Base-by-base conservation (phyloP, 495 filamentous ascomycete species). In the Cercophora scortea region DNA sequence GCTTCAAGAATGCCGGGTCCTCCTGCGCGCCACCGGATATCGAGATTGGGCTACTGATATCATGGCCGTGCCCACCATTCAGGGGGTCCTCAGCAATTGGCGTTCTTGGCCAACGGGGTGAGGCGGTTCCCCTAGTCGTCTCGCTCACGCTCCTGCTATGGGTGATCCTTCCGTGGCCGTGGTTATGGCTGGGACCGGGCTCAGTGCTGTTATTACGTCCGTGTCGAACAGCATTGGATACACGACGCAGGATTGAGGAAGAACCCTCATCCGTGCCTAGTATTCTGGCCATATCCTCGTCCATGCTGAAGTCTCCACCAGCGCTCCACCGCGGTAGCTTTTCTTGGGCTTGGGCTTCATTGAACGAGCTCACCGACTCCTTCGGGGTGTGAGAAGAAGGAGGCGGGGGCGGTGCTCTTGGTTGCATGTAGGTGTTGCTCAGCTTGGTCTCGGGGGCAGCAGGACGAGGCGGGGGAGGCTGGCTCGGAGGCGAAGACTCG, bases 171-270 rank as follows among this genome's bases (percentile, higher is more conserved):
- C 55, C 42, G 16, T 56, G 54, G 6, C 51, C 33, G 47, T 53
- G 52, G 58, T 13, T 38, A 38, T 68, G 64, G 57, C 46, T 64
- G 86, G 86, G 60, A 7, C 65, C 63, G 10, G 39, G 16, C 46
- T 76, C 74, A 1, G 61, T 61, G 64, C 92, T 96, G 65, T 84
- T 88, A 65, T 86, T 95, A 42, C 94, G 82, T n/a, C 88, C 88
- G 65, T 99, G 93, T 45, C 89, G 89, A 36, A 96, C 89, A 19
- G 88, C 88, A 61, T 91, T 94, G 3, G 94, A 96, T 33, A 96
- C 85, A 32, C 88, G 84, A 38, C 90, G 87, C 49, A 96, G 69
- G 50, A 96, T 86, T 1, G 88, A 90, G 16, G 82, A 80, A 16
- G 78, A 76, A 41, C 77, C 78, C 42, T 90, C 87, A 45, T 86